These are phyloP conservation scores for Fomes fomentarius DNA, from an alignment of 1,284 basidiomycete genomes.

Conservation along the genomic window DNA sequence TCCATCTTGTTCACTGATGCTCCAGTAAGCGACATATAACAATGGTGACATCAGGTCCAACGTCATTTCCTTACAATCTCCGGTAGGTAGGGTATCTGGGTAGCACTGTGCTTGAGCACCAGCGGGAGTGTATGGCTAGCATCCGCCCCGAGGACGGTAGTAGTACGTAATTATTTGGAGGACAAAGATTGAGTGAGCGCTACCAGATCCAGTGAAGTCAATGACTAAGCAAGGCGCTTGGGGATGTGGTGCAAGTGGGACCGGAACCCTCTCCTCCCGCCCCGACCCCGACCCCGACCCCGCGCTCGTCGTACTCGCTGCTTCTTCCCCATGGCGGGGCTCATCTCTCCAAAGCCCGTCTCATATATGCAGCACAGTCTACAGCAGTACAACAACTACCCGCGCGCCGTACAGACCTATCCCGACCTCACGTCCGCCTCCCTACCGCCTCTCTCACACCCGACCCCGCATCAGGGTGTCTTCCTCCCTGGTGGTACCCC, in stretches of 20 bases:
- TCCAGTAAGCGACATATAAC: too few relatives aligned
- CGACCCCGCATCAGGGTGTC: slow-evolving; percentile 54
- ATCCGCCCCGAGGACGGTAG: too few relatives aligned
- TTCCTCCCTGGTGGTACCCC: slow-evolving; percentile 38
- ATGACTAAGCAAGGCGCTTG: too few relatives aligned
- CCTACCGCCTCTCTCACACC: slow-evolving; percentile 44
- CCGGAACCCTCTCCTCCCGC: neutral
- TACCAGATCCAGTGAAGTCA: too few relatives aligned
- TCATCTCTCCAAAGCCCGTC: slow-evolving; percentile 63
- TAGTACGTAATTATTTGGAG: too few relatives aligned
- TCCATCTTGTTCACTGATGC: too few relatives aligned
- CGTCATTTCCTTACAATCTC: too few relatives aligned
- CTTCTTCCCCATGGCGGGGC: slow-evolving; percentile 52
- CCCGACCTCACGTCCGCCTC: slow-evolving; percentile 38
- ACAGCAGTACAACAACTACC: slow-evolving; percentile 57
- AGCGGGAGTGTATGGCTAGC: too few relatives aligned
- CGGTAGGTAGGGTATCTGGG: too few relatives aligned
- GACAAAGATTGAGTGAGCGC: too few relatives aligned
- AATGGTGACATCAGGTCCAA: too few relatives aligned
- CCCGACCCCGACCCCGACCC: slow-evolving; percentile 6
- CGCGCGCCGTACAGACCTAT: slow-evolving; percentile 30
- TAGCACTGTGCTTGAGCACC: too few relatives aligned
- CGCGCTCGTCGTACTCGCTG: slow-evolving; percentile 14
- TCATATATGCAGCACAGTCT: slow-evolving; percentile 60
- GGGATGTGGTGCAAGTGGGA: neutral